Conservation (phyloP, 129 eudicot species). For the Tagetes patula region DNA sequence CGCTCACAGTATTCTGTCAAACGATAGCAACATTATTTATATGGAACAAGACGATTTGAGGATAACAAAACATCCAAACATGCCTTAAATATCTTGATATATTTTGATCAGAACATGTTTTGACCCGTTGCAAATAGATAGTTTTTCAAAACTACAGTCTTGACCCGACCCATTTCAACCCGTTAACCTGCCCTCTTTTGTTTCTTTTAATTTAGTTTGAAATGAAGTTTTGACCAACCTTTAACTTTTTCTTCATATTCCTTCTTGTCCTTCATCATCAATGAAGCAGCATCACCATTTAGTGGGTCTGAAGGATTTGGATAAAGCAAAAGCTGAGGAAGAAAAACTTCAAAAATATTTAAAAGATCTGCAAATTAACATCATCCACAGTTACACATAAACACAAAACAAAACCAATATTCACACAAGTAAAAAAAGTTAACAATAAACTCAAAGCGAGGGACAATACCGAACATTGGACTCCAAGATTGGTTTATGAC, state of each 20-base stretch:
- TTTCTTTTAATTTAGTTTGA: neutral
- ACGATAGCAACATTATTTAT: neutral
- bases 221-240: conserved; percentile 31
- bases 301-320: conserved; percentile 68
- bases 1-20: conserved; percentile 55
- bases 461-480: conserved; percentile 63
- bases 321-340: conserved; percentile 69
- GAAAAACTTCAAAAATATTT: conserved; percentile 65
- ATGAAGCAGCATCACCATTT: conserved; percentile 57
- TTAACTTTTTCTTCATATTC: conserved; percentile 57
- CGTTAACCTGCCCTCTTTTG: neutral
- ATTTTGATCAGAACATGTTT: neutral
- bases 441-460: neutral
- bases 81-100: neutral
- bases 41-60: neutral
- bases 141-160: too few relatives aligned
- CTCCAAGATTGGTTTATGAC: conserved; percentile 73
- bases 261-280: conserved; percentile 58
- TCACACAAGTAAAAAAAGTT: neutral
- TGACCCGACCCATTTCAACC: neutral
- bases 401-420: too few relatives aligned
- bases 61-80: neutral
- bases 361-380: conserved; percentile 48
- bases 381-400: conserved; percentile 1
- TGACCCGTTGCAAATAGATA: neutral